Percentiles rank a stretch among this genome's conserved stretches.
Conservation (phyloP, 2,329 filamentous ascomycete genomes). For the Colletotrichum phormii region DNA sequence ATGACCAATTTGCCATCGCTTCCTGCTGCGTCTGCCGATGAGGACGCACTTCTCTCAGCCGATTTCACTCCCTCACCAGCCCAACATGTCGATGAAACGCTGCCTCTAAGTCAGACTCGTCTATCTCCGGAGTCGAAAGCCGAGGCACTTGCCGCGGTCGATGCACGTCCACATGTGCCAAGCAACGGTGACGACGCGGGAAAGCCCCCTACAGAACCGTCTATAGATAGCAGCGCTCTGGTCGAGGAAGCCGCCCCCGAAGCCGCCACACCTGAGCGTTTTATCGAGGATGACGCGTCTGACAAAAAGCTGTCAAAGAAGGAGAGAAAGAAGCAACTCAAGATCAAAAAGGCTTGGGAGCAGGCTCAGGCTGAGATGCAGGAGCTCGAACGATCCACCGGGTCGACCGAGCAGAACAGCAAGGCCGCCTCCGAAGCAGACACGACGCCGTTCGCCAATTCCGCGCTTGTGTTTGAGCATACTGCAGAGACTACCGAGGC, state of each 20-base stretch:
- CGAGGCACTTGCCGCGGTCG: neutral
- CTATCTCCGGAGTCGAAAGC: neutral
- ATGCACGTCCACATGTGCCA: neutral
- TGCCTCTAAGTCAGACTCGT: neutral
- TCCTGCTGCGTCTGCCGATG: neutral
- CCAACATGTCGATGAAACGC: neutral
- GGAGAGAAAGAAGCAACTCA: slow-evolving; percentile 41
- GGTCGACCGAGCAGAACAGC: slow-evolving; percentile 5
- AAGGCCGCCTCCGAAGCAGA: slow-evolving; percentile 9
- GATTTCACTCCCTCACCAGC: neutral
- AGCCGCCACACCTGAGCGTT: neutral
- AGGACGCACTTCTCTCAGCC: neutral
- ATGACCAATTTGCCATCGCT: neutral
- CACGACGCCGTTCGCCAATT: neutral
- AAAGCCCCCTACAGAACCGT: too few relatives aligned
- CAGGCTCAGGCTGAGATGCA: slow-evolving; percentile 10
- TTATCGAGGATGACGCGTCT: slow-evolving; percentile 3
- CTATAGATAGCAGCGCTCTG: neutral
- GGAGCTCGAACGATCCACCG: slow-evolving; percentile 28
- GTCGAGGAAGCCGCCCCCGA: neutral
- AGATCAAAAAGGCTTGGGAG: slow-evolving; percentile 36
- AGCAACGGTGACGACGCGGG: neutral
- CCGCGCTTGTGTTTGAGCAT: neutral
- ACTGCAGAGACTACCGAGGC: neutral
- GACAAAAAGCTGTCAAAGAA: slow-evolving; percentile 39